Evolutionary conservation across 176 grass and related monocot species (phyloP).

Genomic region (Dendrocalamus sinicus): DNA sequence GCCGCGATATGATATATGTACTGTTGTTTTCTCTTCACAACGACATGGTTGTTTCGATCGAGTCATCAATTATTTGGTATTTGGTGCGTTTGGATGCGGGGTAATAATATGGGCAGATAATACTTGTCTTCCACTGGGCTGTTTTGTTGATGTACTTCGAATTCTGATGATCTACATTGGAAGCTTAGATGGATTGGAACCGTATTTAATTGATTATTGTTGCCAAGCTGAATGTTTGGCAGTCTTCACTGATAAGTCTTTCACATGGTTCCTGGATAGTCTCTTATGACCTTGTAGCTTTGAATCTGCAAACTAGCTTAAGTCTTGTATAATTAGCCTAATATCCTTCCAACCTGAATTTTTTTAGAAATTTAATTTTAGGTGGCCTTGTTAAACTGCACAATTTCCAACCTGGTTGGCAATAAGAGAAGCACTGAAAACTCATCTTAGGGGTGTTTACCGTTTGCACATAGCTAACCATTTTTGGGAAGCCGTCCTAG

Average conservation of each 20-base stretch:
- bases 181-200: background rate
- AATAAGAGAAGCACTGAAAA: background rate
- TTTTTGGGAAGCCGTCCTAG: background rate
- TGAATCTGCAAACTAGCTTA: background rate
- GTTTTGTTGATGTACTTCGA: background rate
- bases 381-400: background rate
- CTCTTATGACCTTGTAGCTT: background rate
- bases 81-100: background rate
- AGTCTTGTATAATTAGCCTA: background rate
- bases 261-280: background rate
- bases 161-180: no score
- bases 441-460: background rate
- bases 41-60: background rate
- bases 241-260: background rate
- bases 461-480: background rate
- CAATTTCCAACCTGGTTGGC: background rate
- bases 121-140: background rate
- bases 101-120: background rate
- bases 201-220: background rate
- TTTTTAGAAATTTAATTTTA: background rate
- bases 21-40: background rate
- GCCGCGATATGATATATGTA: no score
- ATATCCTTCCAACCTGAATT: background rate
- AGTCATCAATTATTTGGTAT: background rate
- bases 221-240: background rate